Percentiles rank a stretch among this genome's conserved stretches.
Conservation (phyloP, 495 filamentous ascomycete species). For the Penicillium roqueforti region DNA sequence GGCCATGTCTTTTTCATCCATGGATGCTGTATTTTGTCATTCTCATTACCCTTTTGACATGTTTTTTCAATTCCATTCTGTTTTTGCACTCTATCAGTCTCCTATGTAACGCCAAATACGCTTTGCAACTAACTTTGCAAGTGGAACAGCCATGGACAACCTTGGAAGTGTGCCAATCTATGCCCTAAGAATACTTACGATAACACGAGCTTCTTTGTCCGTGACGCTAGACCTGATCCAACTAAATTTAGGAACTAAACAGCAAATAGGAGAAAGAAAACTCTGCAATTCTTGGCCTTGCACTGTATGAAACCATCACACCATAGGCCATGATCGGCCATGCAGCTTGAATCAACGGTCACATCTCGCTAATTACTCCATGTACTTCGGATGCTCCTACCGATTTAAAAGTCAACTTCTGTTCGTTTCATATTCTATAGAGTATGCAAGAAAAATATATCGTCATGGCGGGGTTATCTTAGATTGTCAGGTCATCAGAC, state of each 20-base stretch:
- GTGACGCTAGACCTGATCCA: slow-evolving; percentile 4
- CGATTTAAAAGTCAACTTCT: slow-evolving; percentile 2
- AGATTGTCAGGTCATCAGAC: slow-evolving; percentile 6
- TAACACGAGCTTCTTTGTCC: slow-evolving; percentile 5
- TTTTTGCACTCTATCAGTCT: no score
- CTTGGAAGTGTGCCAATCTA: neutral
- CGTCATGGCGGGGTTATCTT: slow-evolving; percentile 3
- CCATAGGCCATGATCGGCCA: slow-evolving; percentile 20
- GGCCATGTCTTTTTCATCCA: no score
- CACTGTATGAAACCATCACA: slow-evolving; percentile 13
- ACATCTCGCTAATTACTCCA: slow-evolving; percentile 21
- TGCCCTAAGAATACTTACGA: no score
- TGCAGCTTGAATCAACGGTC: slow-evolving; percentile 21
- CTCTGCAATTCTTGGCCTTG: slow-evolving; percentile 5
- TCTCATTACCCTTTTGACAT: no score
- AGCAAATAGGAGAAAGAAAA: slow-evolving; percentile 5
- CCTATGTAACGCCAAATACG: neutral
- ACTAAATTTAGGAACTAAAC: neutral
- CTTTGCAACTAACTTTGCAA: neutral
- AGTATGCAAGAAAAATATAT: neutral
- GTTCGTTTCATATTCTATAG: neutral
- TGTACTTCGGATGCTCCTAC: slow-evolving; percentile 18
- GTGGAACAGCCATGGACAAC: slow-evolving; percentile 3
- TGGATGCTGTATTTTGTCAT: no score
- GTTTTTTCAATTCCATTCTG: no score